These are phyloP conservation scores for Pythium graminicola DNA, from an alignment of 352 stramenopile species.

Conservation along the genomic window DNA sequence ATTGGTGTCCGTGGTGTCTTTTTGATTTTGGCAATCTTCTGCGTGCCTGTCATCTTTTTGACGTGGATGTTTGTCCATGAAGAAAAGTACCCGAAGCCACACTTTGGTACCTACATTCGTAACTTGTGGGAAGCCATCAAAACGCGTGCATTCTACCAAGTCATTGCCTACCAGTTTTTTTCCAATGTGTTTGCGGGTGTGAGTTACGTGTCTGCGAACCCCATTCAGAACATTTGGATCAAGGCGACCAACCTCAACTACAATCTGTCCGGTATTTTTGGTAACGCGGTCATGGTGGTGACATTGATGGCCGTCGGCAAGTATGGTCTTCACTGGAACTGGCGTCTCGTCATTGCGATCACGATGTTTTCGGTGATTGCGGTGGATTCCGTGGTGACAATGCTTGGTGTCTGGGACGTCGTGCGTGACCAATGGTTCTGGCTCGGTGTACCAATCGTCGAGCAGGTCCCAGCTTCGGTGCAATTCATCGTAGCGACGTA, in stretches of 20 bases:
- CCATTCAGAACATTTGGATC: conserved; percentile 26
- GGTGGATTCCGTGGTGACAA: conserved; percentile 12
- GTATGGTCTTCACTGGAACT: conserved; percentile 18
- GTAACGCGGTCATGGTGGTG: conserved; percentile 21
- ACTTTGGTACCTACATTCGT: conserved; percentile 22
- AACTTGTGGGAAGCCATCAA: conserved; percentile 27
- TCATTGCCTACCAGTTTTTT: conserved; percentile 42
- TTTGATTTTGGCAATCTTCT: conserved; percentile 16
- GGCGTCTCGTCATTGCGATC: conserved; percentile 18
- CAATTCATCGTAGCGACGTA: conserved; percentile 22
- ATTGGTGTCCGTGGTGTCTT: conserved; percentile 26
- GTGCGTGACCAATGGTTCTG: conserved; percentile 22
- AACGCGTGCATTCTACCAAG: conserved; percentile 37
- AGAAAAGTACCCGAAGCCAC: conserved; percentile 13
- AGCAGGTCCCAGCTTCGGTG: conserved; percentile 25
- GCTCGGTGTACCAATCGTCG: conserved; percentile 25
- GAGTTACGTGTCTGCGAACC: conserved; percentile 22
- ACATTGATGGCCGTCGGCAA: conserved; percentile 18
- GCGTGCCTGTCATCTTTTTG: conserved; percentile 18
- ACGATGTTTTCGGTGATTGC: conserved; percentile 17
- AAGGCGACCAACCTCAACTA: conserved; percentile 35
- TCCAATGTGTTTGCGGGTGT: conserved; percentile 28
- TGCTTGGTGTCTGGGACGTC: conserved; percentile 31
- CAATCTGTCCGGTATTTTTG: conserved; percentile 27
- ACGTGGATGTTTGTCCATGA: conserved; percentile 33